Conservation (phyloP, 345 rosid genomes). For the Eucalyptus rudis region DNA sequence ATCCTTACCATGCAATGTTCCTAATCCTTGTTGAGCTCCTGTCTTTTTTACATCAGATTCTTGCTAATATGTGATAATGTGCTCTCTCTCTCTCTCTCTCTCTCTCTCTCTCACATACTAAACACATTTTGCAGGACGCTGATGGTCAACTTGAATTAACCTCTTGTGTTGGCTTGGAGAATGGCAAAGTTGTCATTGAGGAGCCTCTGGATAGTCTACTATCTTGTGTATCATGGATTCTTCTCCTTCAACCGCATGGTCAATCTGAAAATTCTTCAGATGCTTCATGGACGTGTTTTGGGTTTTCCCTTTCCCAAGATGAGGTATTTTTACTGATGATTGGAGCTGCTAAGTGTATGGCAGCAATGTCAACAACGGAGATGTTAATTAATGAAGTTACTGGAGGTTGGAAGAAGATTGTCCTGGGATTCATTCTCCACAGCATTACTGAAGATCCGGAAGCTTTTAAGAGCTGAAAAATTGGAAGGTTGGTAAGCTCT, state of each 20-base stretch:
- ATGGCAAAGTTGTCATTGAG: conserved; percentile 32
- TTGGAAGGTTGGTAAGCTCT: conserved; percentile 37
- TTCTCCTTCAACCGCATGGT: conserved; percentile 48
- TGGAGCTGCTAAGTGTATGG: background rate
- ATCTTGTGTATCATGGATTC: conserved; percentile 65
- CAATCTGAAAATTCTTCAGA: conserved; percentile 20
- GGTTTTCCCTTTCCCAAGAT: conserved; percentile 87
- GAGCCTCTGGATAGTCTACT: conserved; percentile 77
- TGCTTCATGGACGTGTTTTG: conserved; percentile 47
- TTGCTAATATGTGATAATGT: background rate
- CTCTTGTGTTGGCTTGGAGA: conserved; percentile 38
- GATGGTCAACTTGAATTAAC: conserved; percentile 40
- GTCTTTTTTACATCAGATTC: background rate
- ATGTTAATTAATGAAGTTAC: background rate
- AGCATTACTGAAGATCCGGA: conserved; percentile 44
- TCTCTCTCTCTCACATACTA: background rate
- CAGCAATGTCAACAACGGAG: background rate
- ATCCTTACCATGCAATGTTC: background rate
- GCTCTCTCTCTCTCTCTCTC: background rate
- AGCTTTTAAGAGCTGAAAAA: conserved; percentile 27
- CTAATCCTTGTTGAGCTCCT: background rate
- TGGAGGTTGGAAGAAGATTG: conserved; percentile 39
- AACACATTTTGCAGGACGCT: conserved; percentile 25
- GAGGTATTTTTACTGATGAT: conserved; percentile 32
- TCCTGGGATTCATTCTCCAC: conserved; percentile 39